Conservation (phyloP, 305 asterid genomes). For the Fraxinus paxiana region DNA sequence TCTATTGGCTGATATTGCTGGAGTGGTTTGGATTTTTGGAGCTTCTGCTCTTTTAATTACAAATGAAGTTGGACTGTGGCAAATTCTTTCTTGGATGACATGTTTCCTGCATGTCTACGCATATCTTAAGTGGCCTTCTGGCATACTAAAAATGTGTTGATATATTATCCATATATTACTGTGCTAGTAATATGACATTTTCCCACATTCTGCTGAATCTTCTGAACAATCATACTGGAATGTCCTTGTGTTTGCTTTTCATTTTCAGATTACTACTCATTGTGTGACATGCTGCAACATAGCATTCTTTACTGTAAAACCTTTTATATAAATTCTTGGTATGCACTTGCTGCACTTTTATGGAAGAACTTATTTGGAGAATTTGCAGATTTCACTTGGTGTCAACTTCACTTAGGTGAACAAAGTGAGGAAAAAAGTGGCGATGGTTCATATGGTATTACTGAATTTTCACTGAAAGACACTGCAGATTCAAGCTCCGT, state of each 20-base stretch:
- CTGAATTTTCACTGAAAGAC: slow-evolving; percentile 38
- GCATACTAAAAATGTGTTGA: background rate
- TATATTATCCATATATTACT: background rate
- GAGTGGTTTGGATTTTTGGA: slow-evolving; percentile 17
- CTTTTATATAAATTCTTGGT: background rate
- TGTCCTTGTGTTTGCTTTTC: background rate
- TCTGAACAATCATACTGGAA: slow-evolving; percentile 2
- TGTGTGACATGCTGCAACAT: slow-evolving; percentile 3
- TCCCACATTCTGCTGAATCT: background rate
- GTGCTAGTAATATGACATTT: background rate
- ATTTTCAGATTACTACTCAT: background rate
- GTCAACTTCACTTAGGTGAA: slow-evolving; percentile 40
- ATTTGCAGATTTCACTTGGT: slow-evolving; percentile 47
- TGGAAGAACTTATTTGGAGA: slow-evolving; percentile 17
- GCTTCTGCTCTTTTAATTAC: background rate
- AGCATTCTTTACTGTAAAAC: background rate
- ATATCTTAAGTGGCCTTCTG: slow-evolving; percentile 1
- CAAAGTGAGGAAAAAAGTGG: slow-evolving; percentile 33
- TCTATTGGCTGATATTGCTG: slow-evolving; percentile 8
- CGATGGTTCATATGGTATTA: slow-evolving; percentile 25
- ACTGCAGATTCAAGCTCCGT: slow-evolving; percentile 43
- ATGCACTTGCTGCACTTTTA: slow-evolving; percentile 5
- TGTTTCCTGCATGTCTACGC: background rate
- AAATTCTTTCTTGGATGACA: slow-evolving; percentile 13
- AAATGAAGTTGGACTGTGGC: slow-evolving; percentile 2